Evolutionary conservation across 2,329 filamentous ascomycete species (phyloP).

Genomic region (Pseudogymnoascus sp.): DNA sequence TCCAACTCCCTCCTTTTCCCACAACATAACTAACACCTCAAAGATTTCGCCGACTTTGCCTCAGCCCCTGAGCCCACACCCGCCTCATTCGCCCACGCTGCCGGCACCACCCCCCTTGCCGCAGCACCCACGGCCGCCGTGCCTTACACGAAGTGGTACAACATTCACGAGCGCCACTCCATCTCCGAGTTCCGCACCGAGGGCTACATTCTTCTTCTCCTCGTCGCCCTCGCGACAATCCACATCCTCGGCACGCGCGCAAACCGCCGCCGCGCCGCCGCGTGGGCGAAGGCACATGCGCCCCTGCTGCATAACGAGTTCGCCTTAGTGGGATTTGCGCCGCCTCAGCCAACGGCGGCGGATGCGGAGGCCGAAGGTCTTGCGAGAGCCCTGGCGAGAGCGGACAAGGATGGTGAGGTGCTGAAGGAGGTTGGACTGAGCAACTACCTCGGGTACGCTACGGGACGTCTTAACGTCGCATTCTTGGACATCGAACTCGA

Average conservation of each 20-base stretch:
- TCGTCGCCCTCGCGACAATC: conserved; percentile 65
- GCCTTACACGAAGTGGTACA: conserved; percentile 94
- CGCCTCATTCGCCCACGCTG: conserved; percentile 36
- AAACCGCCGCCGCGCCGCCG: conserved; percentile 72
- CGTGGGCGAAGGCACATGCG: conserved; percentile 71
- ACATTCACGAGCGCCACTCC: conserved; percentile 83
- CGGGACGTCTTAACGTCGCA: conserved; percentile 85
- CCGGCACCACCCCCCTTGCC: conserved; percentile 39
- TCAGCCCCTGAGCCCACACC: conserved; percentile 61
- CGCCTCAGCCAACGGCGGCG: conserved; percentile 40
- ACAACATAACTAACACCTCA: conserved; percentile 10
- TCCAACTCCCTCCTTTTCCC: neutral
- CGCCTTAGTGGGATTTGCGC: conserved; percentile 72
- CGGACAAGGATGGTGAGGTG: conserved; percentile 44
- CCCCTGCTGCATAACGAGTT: conserved; percentile 72
- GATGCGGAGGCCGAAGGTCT: conserved; percentile 37
- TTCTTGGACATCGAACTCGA: conserved; percentile 81
- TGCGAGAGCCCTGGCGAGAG: conserved; percentile 31
- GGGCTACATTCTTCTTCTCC: conserved; percentile 68
- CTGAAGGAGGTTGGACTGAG: conserved; percentile 82
- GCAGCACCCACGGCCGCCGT: conserved; percentile 39
- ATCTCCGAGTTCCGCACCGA: conserved; percentile 81
- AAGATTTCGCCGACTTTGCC: conserved; percentile 88
- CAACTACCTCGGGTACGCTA: conserved; percentile 81
- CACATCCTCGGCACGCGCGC: conserved; percentile 73